Base-by-base conservation (phyloP, 2,329 filamentous ascomycete species). In the Botrytis medusae region DNA sequence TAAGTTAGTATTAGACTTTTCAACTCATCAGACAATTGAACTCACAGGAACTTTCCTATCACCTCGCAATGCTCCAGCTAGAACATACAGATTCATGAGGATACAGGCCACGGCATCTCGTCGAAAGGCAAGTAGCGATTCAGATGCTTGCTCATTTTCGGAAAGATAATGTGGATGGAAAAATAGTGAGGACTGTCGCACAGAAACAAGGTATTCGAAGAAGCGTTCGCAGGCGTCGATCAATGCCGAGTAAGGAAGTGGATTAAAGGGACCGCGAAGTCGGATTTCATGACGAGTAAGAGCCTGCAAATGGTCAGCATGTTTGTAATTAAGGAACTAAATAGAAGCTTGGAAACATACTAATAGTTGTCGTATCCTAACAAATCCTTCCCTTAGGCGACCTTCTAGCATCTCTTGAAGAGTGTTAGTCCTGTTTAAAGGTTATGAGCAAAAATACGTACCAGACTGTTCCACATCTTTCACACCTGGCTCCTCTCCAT, bases 271-370 rank as follows among this genome's bases (percentile, higher is more conserved):
- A 1, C 84, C 87, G 34, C 88, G 85, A 51, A 90, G 83, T 3
- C 88, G 87, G 75, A 89, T 85, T 77, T 90, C 88, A 76, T 90
- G 88, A 29, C 86, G 84, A 0, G 88, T 89, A 74, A 90, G 83
- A 76, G 86, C 86, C 78, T 79, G 10, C 25, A 25, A 29, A 10
- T 1, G 44, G 32, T 76, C 59, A 72, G 44, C 64, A 29, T 32
- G 16, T 62, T 25, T 25, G n/a, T 4, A 61, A 25, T 40, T 46
- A 46, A 14, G 44, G 22, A 32, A 64, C 25, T 20, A 34, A 25
- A 22, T 25, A 54, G 42, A 3, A 69, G 29, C 20, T n/a, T n/a
- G 20, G 9, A 18, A 14, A 48, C 32, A 42, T 76, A 79, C 78
- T 72, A 89, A 79, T 16, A 90, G 82, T 77, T 90, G 86, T 59